Conservation (phyloP, 352 stramenopile genomes). For the Pythium oligandrum region DNA sequence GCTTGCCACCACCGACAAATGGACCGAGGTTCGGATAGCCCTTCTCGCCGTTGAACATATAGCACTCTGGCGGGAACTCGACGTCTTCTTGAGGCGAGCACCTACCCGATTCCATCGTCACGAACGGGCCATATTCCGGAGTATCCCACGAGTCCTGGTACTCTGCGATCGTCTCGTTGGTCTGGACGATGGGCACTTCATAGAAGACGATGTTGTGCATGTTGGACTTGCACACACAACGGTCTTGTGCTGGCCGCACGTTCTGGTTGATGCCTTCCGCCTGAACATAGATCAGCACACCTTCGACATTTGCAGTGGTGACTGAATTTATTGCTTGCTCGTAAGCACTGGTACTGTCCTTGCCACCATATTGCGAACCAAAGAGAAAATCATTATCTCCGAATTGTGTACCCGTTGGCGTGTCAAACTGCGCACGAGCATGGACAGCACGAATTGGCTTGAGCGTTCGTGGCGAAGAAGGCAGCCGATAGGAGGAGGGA, state of each 20-base stretch:
- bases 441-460: conserved; percentile 52
- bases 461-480: conserved; percentile 12
- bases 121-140: conserved; percentile 36
- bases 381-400: conserved; percentile 19
- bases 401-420: no score
- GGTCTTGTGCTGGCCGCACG: conserved; percentile 30
- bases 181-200: conserved; percentile 39
- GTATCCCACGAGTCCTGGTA: conserved; percentile 27
- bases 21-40: conserved; percentile 37
- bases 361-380: conserved; percentile 13
- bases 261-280: conserved; percentile 73
- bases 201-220: conserved; percentile 50
- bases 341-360: no score
- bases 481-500: conserved; percentile 1
- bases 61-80: conserved; percentile 32
- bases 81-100: conserved; percentile 26
- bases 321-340: conserved; percentile 54
- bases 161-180: conserved; percentile 39
- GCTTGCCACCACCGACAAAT: no score
- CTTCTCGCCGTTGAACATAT: conserved; percentile 38
- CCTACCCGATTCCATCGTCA: conserved; percentile 31
- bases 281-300: conserved; percentile 77
- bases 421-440: conserved; percentile 51
- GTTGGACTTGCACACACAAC: conserved; percentile 52
- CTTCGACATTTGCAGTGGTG: conserved; percentile 69